Evolutionary conservation across 2,329 filamentous ascomycete genomes (phyloP), one percentile per base, ranked within the genome.

Genomic region (Aaosphaeria arxii): DNA sequence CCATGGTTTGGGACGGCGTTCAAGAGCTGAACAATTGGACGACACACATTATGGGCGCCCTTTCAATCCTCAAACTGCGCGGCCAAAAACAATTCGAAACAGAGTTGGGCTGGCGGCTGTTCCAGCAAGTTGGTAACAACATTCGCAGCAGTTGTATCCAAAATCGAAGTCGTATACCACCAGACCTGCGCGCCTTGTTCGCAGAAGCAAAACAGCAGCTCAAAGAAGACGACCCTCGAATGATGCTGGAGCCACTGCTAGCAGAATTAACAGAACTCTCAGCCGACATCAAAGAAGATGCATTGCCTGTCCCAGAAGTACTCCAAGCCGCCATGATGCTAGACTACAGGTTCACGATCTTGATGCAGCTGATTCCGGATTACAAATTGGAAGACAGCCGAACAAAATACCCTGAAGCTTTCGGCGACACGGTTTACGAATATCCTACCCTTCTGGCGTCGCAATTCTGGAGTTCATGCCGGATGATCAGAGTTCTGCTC

Each of bases 391-490:
- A 49, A 11, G 32, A 38, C 11, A 32, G 30, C 6, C 31, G 46
- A 33, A 32, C 50, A n/a, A 31, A 45, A 6, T 35, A 32, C 7
- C 30, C 38, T 11, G 48, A 44, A 2, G 38, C 45, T 6, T 49
- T 47, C 33, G 40, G 45, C 1, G 32, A 17, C 3, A 50, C 7
- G 1, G 30, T 50, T 5, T 50, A 57, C 28, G 44, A 40, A n/a
- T 55, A 57, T 32, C 24, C 39, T 4, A 48, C 30, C 30, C 55
- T 51, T 9, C 48, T 46, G 29, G 45, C 43, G 4, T 50, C 52
- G 7, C 51, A 50, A 30, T 36, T 58, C 4, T 59, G 54, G 56
- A 61, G 57, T 39, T 54, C 57, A 5, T 52, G 47, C 35, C 48
- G 53, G 7, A 57, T 61, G 48, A 43, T 54, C 7, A 52, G 56